A percentile compares a stretch with the other conserved stretches of the same genome.
Conservation (phyloP, 805 yeast species). For the Candida glaebosa region DNA sequence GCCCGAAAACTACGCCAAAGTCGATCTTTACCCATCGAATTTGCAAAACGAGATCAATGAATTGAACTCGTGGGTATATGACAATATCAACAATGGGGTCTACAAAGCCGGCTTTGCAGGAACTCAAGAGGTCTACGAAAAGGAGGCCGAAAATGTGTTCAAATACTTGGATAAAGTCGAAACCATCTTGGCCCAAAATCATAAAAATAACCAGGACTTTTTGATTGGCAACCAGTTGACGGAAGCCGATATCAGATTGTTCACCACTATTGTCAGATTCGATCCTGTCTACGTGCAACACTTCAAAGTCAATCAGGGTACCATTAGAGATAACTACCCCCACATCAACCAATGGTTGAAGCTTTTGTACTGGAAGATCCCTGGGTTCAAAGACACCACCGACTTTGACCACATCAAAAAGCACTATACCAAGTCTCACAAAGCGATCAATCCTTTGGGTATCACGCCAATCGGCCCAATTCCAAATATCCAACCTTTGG, state of each 20-base stretch:
- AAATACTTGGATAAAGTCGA: slow-evolving; percentile 69
- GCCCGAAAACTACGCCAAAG: slow-evolving; percentile 42
- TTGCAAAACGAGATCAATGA: slow-evolving; percentile 63
- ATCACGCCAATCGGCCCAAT: slow-evolving; percentile 89
- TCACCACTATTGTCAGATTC: slow-evolving; percentile 83
- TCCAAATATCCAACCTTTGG: slow-evolving; percentile 55
- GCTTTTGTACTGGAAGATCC: slow-evolving; percentile 74
- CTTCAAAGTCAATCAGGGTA: slow-evolving; percentile 85
- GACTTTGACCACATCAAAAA: slow-evolving; percentile 85
- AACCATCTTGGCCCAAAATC: slow-evolving; percentile 46
- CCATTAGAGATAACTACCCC: slow-evolving; percentile 80
- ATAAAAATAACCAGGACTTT: slow-evolving; percentile 27
- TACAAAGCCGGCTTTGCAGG: slow-evolving; percentile 91
- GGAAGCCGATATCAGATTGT: slow-evolving; percentile 87
- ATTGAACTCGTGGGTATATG: slow-evolving; percentile 78
- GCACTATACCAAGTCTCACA: slow-evolving; percentile 87
- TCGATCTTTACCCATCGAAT: slow-evolving; percentile 62
- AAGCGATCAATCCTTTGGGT: slow-evolving; percentile 72
- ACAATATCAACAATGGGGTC: slow-evolving; percentile 86
- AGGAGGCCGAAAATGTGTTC: slow-evolving; percentile 61
- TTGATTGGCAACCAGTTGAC: slow-evolving; percentile 67
- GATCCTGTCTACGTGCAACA: slow-evolving; percentile 94
- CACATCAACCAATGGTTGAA: slow-evolving; percentile 74
- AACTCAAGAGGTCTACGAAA: slow-evolving; percentile 75
- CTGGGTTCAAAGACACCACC: slow-evolving; percentile 75